Percentiles rank a stretch among this genome's conserved stretches.
These are phyloP conservation scores for Schizosaccharomyces octosporus DNA, from an alignment of 805 yeast genomes.

Conservation along the genomic window DNA sequence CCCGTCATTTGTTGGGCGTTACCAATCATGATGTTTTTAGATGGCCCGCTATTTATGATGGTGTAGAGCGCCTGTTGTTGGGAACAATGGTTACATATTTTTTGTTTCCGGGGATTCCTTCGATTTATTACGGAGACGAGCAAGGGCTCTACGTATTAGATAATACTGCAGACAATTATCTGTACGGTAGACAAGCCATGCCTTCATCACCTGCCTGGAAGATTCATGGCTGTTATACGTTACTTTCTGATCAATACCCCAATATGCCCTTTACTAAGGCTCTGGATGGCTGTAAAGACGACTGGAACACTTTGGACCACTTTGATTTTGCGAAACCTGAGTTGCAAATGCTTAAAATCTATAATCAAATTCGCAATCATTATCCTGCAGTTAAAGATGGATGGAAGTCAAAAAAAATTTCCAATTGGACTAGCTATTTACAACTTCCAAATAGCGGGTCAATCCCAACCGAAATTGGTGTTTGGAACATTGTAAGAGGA, in stretches of 20 bases:
- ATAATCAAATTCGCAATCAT: neutral
- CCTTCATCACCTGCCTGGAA: conserved; percentile 1
- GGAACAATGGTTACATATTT: neutral
- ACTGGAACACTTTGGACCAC: conserved; percentile 1
- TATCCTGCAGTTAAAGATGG: neutral
- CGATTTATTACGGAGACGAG: conserved; percentile 1
- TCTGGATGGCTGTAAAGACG: neutral
- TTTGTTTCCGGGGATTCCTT: neutral
- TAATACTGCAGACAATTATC: neutral
- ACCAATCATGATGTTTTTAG: conserved; percentile 1
- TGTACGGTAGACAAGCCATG: conserved; percentile 2
- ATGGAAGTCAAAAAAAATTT: neutral
- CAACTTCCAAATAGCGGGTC: neutral
- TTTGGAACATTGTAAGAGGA: neutral
- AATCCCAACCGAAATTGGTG: neutral
- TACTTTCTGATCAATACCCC: neutral
- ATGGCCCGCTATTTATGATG: neutral
- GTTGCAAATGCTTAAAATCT: neutral
- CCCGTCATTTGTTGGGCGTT: neutral
- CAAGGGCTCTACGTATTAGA: neutral
- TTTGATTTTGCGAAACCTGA: neutral
- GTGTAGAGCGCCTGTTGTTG: neutral
- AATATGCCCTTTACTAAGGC: neutral
- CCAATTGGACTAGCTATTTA: neutral
- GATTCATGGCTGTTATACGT: neutral